A percentile compares a stretch with the other conserved stretches of the same genome.
Evolutionary conservation across 148 eudicot genomes (phyloP).

Genomic region (Heliamphora exappendiculata): DNA sequence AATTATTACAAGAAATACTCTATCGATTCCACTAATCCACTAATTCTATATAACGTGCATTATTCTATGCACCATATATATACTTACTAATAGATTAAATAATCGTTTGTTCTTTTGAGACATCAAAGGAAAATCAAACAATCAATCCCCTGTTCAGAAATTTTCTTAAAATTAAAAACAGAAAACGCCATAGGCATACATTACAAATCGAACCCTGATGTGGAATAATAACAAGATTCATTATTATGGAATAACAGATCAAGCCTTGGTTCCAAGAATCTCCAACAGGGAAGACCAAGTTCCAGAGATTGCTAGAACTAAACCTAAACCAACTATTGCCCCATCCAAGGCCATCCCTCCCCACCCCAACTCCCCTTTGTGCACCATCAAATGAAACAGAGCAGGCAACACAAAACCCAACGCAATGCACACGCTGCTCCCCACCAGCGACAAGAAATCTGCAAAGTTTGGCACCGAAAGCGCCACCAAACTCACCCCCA

Average conservation of each 20-base stretch:
- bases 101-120: no score
- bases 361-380: constrained; percentile 34
- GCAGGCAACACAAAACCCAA: constrained; percentile 65
- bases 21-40: no score
- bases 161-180: no score
- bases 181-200: background rate
- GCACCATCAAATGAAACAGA: constrained; percentile 51
- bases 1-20: no score
- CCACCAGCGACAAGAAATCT: constrained; percentile 64
- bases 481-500: constrained; percentile 45
- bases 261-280: constrained; percentile 33
- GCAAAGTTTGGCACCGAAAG: constrained; percentile 57
- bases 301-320: constrained; percentile 47
- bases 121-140: no score
- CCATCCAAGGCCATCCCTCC: constrained; percentile 31
- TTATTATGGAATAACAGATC: background rate
- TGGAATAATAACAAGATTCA: background rate
- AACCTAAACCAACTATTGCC: constrained; percentile 39
- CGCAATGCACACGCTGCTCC: constrained; percentile 62
- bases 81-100: no score
- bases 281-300: constrained; percentile 49
- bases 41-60: no score
- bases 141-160: no score
- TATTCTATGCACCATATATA: no score
- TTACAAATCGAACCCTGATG: background rate